Evolutionary conservation across 768 basidiomycete species (phyloP), one percentile per base, ranked within the genome.

Genomic region (Pleurotus tuoliensis): DNA sequence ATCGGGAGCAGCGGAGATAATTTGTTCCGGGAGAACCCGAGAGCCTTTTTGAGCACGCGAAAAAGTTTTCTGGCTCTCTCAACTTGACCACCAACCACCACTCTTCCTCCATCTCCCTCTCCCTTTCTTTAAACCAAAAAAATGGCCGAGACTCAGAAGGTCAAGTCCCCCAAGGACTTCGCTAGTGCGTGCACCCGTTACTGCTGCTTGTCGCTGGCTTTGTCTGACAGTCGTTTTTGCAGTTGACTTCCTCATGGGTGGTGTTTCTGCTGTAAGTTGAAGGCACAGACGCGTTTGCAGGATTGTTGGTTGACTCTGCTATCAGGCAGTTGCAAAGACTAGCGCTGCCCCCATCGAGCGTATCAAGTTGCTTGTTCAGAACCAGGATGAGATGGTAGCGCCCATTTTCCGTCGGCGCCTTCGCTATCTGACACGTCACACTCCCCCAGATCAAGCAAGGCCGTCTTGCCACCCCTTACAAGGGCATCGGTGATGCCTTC

Each of bases 341-440:
- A 91, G 90, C 63, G 97, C 97, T 66, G 97, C 97, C 62, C 97
- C 97, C 76, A 99, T 99, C 69, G 97, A 98, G 86, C 94, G 97
- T 71, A 96, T 99, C 78, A 99, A 99, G 82, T 87, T 98, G 68
- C 78, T 96, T 71, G 89, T 96, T 59, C 93, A 98, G 78, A 98
- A 97, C 80, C 96, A 98, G 86, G 96, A 95, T 84, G 97, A 98
- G 82, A 99, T 98, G 97, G 90, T 87, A n/a, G n/a, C 56, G 11
- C 22, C 40, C 53, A 25, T 44, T 18, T 4, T 27, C 40, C 3
- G 45, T 50, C 46, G 58, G 49, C 44, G 24, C 50, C n/a, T 46
- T 61, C 48, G 54, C 34, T 44, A 44, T 18, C 52, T 77, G 6
- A 27, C 67, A 76, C 73, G 75, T 69, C 67, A 70, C 70, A 71